A percentile compares a stretch with the other conserved stretches of the same genome.
phyloP scores from a whole-genome alignment of 768 basidiomycete species.

The Xerocomellus chrysenteron region DNA sequence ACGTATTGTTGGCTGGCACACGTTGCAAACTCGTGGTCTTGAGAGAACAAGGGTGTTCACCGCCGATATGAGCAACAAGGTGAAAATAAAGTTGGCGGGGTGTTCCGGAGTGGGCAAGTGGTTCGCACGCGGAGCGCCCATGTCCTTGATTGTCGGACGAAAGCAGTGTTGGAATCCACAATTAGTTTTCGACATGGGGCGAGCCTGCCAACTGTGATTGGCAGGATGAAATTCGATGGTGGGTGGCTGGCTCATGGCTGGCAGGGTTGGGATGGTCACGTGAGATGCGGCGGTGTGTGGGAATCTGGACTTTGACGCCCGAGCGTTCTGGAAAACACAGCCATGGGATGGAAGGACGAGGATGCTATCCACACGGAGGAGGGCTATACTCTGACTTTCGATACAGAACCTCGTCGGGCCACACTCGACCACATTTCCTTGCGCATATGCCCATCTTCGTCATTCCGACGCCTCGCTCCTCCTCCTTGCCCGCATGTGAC shows the following conservation, averaged over 20 bases:
- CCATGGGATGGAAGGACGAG: not conserved
- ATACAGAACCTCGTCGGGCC: constrained; percentile 5
- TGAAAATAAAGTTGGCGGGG: not conserved
- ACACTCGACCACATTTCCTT: not conserved
- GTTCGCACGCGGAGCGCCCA: constrained; percentile 14
- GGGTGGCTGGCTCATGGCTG: not conserved
- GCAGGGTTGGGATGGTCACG: constrained; percentile 8
- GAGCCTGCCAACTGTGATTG: constrained; percentile 4
- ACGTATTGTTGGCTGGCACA: constrained; percentile 25
- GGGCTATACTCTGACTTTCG: constrained; percentile 16
- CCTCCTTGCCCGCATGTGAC: not conserved
- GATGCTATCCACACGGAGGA: not conserved
- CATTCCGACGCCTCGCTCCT: not conserved
- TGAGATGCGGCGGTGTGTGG: constrained; percentile 6
- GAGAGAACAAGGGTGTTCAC: too few species aligned
- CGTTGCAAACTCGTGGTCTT: constrained; percentile 21
- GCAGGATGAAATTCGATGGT: not conserved
- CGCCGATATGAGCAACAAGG: too few species aligned
- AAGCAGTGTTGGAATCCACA: constrained; percentile 7
- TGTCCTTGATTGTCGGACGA: constrained; percentile 20
- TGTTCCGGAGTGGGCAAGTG: not conserved
- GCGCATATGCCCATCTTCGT: not conserved
- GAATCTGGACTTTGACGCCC: not conserved
- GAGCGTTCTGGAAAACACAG: constrained; percentile 21
- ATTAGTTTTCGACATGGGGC: not conserved